Evolutionary conservation across 75 land plant genomes (phyloP), one percentile per base, ranked within the genome.

Genomic region (Selaginella moellendorffii): DNA sequence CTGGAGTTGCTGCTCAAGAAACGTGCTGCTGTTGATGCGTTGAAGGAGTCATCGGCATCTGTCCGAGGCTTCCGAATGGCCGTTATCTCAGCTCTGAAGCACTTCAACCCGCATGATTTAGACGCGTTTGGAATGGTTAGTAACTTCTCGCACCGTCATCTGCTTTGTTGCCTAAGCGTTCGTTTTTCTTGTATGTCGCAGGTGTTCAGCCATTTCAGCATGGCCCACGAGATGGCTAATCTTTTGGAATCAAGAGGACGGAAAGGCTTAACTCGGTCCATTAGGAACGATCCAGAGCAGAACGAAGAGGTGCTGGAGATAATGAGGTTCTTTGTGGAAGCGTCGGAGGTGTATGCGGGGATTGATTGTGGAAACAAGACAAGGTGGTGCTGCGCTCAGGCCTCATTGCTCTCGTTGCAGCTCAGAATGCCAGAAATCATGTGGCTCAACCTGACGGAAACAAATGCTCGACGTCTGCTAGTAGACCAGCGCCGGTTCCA

Each of bases 31-130:
- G 83, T 87, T 54, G 96, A 92, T 42, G 66, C 78, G n/a, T 64
- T 77, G 63, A 69, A 80, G 30, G 82, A 80, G 66, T 78, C 85
- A 31, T 80, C 83, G 68, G 87, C 80, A 53, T 77, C 87, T 52
- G 83, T 81, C 25, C 77, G 81, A 70, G 96, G 95, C 53, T 93
- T 93, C 66, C 80, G 90, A 21, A 93, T 93, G 90, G 86, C 98
- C 63, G 83, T 93, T 65, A 87, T 93, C 27, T 83, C 98, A 72
- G 77, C 98, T 25, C 70, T 93, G 54, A 83, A 83, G 73, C 86
- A 78, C 65, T 88, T 85, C 62, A 93, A 78, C 53, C 80, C 96
- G 28, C 67, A 80, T 31, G 98, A 93, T 63, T 85, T 81, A 19
- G 98, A 88, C 70, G 87, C 96, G 65, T 80, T 85, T 74, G 79